A percentile compares a stretch with the other conserved stretches of the same genome.
phyloP scores from a whole-genome alignment of 2,329 filamentous ascomycete species.

The Orbilia quercus region DNA sequence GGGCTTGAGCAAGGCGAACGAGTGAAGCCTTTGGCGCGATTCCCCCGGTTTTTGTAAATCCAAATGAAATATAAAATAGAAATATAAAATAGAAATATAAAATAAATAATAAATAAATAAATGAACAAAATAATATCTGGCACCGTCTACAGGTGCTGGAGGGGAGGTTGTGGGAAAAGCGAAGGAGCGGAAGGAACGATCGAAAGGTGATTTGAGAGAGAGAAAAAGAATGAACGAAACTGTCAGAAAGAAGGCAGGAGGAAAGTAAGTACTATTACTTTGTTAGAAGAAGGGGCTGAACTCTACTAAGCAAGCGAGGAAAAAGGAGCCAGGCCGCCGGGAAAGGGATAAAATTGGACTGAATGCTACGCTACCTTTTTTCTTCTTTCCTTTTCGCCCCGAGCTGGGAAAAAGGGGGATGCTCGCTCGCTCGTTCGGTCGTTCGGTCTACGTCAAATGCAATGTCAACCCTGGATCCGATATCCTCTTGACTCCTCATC shows the following conservation, averaged over 20 bases:
- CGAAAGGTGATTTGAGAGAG: slow-evolving; percentile 30
- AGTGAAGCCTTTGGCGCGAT: slow-evolving; percentile 37
- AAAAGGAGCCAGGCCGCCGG: slow-evolving; percentile 36
- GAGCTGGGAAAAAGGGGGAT: slow-evolving; percentile 35
- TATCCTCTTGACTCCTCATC: slow-evolving; percentile 9
- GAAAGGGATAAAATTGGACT: slow-evolving; percentile 54
- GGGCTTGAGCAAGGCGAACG: slow-evolving; percentile 37
- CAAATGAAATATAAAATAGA: slow-evolving; percentile 25
- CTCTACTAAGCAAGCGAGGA: slow-evolving; percentile 10
- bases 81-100: slow-evolving; percentile 24
- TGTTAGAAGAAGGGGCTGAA: slow-evolving; percentile 17
- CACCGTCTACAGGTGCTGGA: slow-evolving; percentile 23
- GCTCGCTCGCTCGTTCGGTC: too few species aligned
- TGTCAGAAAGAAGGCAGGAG: not conserved
- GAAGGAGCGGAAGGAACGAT: slow-evolving; percentile 34
- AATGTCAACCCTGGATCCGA: slow-evolving; percentile 13
- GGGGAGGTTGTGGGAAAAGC: slow-evolving; percentile 15
- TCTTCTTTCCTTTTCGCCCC: not conserved
- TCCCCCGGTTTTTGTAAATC: slow-evolving; percentile 15
- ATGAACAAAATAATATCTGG: slow-evolving; percentile 23
- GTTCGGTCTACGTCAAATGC: too few species aligned
- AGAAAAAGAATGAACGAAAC: slow-evolving; percentile 20
- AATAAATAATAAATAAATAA: too few species aligned
- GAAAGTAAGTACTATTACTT: not conserved
- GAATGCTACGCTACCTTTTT: slow-evolving; percentile 39